Evolutionary conservation across 495 filamentous ascomycete genomes (phyloP).

Genomic region (Lepidopterella palustris): DNA sequence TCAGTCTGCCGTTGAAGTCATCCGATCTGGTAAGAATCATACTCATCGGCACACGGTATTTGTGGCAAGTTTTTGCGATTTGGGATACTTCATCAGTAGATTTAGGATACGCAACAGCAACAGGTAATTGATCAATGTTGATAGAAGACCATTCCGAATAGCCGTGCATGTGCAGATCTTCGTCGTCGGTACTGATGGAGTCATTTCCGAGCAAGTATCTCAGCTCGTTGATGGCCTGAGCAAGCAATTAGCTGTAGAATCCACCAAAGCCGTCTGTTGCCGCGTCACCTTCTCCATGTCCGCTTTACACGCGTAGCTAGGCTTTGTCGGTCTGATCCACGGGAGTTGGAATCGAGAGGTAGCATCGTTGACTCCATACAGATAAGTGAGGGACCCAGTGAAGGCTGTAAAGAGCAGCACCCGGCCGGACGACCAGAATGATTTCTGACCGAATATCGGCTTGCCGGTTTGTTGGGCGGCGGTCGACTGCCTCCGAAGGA

Average conservation of each 20-base stretch:
- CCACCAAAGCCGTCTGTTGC: not conserved
- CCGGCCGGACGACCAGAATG: constrained; percentile 36
- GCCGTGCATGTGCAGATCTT: constrained; percentile 72
- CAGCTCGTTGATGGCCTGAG: constrained; percentile 38
- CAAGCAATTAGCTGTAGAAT: constrained; percentile 7
- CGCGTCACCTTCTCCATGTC: constrained; percentile 34
- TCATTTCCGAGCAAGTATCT: constrained; percentile 52
- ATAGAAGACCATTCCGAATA: constrained; percentile 86
- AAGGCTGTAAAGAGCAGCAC: constrained; percentile 35
- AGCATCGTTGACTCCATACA: constrained; percentile 30
- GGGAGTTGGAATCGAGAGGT: constrained; percentile 4
- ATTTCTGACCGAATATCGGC: constrained; percentile 7
- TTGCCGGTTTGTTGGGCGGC: constrained; percentile 14
- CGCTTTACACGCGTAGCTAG: constrained; percentile 30
- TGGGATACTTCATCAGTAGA: constrained; percentile 72
- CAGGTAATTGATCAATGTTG: constrained; percentile 69
- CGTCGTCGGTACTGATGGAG: constrained; percentile 73
- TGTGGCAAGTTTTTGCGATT: constrained; percentile 75
- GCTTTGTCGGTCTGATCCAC: constrained; percentile 17
- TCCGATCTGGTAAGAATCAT: constrained; percentile 1
- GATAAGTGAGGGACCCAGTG: constrained; percentile 32
- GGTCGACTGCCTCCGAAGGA: constrained; percentile 17
- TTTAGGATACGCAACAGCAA: constrained; percentile 75
- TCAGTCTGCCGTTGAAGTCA: not conserved
- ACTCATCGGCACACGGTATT: constrained; percentile 74